A percentile compares a stretch with the other conserved stretches of the same genome.
Conservation (phyloP, 441 rosid species). For the Dalechampia spathulata region DNA sequence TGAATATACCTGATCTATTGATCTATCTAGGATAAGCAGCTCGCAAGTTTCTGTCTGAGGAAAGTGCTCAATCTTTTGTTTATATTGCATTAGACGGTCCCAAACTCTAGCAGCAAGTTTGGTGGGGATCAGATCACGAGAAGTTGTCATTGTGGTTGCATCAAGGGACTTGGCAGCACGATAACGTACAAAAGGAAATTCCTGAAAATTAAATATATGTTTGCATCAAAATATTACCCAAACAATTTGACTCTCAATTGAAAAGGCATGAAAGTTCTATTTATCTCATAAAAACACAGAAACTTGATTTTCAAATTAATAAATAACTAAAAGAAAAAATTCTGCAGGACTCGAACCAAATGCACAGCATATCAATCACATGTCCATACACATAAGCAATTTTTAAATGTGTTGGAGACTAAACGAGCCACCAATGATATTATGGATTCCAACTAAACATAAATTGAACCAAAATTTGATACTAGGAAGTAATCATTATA, state of each 20-base stretch:
- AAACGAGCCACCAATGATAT: too few relatives aligned
- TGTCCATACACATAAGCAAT: too few relatives aligned
- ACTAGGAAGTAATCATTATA: too few relatives aligned
- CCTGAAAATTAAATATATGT: constrained; percentile 40
- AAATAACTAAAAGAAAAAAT: too few relatives aligned
- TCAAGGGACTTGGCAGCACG: constrained; percentile 93
- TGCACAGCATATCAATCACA: too few relatives aligned
- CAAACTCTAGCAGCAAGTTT: constrained; percentile 97
- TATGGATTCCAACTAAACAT: too few relatives aligned
- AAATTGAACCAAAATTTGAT: too few relatives aligned
- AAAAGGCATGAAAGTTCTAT: too few relatives aligned
- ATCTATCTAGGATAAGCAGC: constrained; percentile 89
- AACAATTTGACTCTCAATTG: neutral
- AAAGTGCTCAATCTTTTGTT: constrained; percentile 61
- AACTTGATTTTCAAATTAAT: too few relatives aligned
- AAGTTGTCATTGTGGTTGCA: constrained; percentile 81
- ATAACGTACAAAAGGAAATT: constrained; percentile 83
- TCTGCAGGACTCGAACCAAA: too few relatives aligned
- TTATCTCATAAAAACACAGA: too few relatives aligned
- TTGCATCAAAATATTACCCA: constrained; percentile 18
- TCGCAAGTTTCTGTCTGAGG: constrained; percentile 96
- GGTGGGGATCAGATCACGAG: constrained; percentile 80
- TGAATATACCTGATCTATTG: constrained; percentile 73
- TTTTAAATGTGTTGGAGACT: too few relatives aligned
- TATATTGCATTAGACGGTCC: constrained; percentile 72